phyloP scores from a whole-genome alignment of 768 basidiomycete species.

The Leucocoprinus sp. region DNA sequence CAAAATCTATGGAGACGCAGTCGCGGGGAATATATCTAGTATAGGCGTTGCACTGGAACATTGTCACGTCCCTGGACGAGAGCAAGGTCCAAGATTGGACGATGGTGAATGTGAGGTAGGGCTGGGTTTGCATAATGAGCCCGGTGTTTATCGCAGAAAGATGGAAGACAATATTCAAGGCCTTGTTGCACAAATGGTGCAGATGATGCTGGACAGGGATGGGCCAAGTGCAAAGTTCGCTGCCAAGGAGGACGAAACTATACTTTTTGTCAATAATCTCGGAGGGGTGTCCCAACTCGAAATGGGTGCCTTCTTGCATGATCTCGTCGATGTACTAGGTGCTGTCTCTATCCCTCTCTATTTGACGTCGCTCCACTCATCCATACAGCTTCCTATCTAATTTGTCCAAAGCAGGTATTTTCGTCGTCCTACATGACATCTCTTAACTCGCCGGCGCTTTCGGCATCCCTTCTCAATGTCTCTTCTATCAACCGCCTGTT shows the following conservation, averaged over 20 bases:
- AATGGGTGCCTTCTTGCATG: conserved; percentile 41
- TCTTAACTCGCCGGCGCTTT: conserved; percentile 53
- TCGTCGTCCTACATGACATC: conserved; percentile 49
- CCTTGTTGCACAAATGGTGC: conserved; percentile 27
- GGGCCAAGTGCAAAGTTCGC: conserved; percentile 1
- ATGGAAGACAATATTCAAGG: conserved; percentile 25
- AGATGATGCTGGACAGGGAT: conserved; percentile 30
- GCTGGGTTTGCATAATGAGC: conserved; percentile 51
- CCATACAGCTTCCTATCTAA: conserved; percentile 19
- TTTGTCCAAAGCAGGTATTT: conserved; percentile 35
- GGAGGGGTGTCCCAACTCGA: conserved; percentile 45
- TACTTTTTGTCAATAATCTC: conserved; percentile 48
- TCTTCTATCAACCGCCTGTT: conserved; percentile 21
- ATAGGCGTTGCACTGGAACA: conserved; percentile 42
- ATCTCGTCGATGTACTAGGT: conserved; percentile 36
- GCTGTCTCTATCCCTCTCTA: conserved; percentile 15
- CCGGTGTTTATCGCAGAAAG: conserved; percentile 28
- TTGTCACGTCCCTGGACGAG: conserved; percentile 47
- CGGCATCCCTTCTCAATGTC: conserved; percentile 41
- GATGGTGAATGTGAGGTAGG: conserved; percentile 37
- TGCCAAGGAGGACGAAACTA: conserved; percentile 30
- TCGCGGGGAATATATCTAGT: conserved; percentile 24
- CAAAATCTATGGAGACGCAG: conserved; percentile 26
- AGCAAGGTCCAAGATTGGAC: conserved; percentile 17
- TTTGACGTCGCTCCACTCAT: not conserved